Evolutionary conservation across 1,284 basidiomycete genomes (phyloP).

Genomic region (Fistulinella cinereoalba): DNA sequence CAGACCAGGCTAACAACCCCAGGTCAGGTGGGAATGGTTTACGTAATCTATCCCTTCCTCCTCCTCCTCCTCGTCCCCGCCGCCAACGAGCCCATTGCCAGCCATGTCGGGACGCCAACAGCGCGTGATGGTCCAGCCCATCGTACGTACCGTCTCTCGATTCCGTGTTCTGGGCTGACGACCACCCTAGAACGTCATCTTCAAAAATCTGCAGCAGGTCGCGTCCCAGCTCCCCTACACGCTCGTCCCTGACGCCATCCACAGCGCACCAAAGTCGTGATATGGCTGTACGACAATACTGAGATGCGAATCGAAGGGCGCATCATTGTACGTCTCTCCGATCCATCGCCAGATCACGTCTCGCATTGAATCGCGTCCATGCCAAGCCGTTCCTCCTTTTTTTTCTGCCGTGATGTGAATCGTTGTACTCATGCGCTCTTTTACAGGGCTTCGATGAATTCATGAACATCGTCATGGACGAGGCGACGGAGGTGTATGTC

Average conservation of each 20-base stretch:
- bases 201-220: slow-evolving; percentile 94
- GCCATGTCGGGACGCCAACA: slow-evolving; percentile 90
- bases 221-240: neutral
- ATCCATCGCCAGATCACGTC: slow-evolving; percentile 17
- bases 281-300: slow-evolving; percentile 98
- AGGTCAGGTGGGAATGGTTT: slow-evolving; percentile 23
- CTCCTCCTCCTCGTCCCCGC: slow-evolving; percentile 20
- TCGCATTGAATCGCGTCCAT: slow-evolving; percentile 30
- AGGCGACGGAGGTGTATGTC: slow-evolving; percentile 90
- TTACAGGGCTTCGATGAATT: slow-evolving; percentile 97
- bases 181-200: slow-evolving; percentile 87
- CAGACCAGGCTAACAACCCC: slow-evolving; percentile 5
- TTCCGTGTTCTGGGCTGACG: slow-evolving; percentile 17
- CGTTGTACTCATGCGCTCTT: slow-evolving; percentile 9
- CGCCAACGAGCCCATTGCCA: slow-evolving; percentile 19
- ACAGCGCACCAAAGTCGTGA: slow-evolving; percentile 81
- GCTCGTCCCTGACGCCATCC: slow-evolving; percentile 8
- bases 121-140: slow-evolving; percentile 97
- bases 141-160: slow-evolving; percentile 56
- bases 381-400: slow-evolving; percentile 18
- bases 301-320: slow-evolving; percentile 96
- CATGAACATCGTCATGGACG: slow-evolving; percentile 98
- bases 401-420: slow-evolving; percentile 2
- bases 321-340: slow-evolving; percentile 78
- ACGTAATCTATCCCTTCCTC: slow-evolving; percentile 21